Evolutionary conservation across 768 basidiomycete species (phyloP).

Genomic region (Psilocybe cubensis): DNA sequence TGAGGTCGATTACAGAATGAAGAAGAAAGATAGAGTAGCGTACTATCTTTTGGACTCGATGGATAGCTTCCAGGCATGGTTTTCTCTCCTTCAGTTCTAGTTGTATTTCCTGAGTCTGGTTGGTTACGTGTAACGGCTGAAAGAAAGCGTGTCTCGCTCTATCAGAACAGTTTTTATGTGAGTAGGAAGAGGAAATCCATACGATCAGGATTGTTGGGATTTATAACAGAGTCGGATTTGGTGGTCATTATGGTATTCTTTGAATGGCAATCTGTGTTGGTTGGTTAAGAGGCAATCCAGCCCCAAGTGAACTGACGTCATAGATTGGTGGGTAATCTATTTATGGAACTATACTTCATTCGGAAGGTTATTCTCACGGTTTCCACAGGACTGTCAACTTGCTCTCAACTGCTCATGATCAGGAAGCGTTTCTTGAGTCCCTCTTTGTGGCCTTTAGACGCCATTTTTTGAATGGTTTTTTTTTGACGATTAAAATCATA

Average conservation of each 20-base stretch:
- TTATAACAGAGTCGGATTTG: constrained; percentile 9
- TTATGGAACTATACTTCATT: background rate
- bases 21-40: background rate
- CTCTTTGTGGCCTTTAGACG: no score
- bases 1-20: background rate
- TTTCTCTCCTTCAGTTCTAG: constrained; percentile 9
- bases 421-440: no score
- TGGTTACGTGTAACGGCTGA: constrained; percentile 19
- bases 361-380: background rate
- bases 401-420: no score
- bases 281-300: no score
- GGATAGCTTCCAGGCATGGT: constrained; percentile 16
- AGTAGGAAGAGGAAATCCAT: background rate
- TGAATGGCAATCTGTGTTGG: background rate
- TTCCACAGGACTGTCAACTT: no score
- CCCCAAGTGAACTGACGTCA: background rate
- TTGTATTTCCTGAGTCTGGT: constrained; percentile 11
- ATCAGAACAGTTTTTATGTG: background rate
- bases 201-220: constrained; percentile 17
- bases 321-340: background rate
- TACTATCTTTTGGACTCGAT: constrained; percentile 6
- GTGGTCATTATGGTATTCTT: constrained; percentile 10
- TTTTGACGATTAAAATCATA: no score
- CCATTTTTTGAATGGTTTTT: no score
- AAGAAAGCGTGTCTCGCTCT: background rate